Conservation (phyloP, 495 filamentous ascomycete species). For the Tuber microsphaerosporum region DNA sequence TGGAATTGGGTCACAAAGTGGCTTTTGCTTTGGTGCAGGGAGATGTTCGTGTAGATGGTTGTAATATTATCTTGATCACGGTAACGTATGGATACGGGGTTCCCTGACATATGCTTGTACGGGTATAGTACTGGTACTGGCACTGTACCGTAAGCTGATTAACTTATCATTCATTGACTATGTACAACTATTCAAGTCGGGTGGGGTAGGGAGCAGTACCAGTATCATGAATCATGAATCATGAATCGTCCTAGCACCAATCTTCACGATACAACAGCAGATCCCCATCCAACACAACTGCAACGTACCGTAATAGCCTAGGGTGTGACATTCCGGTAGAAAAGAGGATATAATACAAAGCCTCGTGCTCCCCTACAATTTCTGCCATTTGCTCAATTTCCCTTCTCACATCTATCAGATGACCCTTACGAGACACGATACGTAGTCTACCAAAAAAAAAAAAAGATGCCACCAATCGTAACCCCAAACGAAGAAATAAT, state of each 20-base stretch:
- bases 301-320: not conserved
- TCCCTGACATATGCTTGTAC: not conserved
- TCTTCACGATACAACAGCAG: not conserved
- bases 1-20: not conserved
- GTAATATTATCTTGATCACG: not conserved
- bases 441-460: not conserved
- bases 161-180: not conserved
- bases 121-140: not conserved
- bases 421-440: not conserved
- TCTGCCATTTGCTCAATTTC: not conserved
- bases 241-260: not conserved
- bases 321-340: not conserved
- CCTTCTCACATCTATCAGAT: not conserved
- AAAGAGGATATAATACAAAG: not conserved
- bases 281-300: not conserved
- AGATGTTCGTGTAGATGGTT: not conserved
- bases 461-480: conserved; percentile 4
- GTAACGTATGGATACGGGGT: not conserved
- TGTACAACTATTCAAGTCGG: not conserved
- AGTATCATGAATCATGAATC: not conserved
- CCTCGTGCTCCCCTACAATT: not conserved
- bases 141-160: not conserved
- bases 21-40: not conserved
- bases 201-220: no score
- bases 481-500: conserved; percentile 8